A percentile compares a stretch with the other conserved stretches of the same genome.
These are phyloP conservation scores for Chaetomiaceae sp. DNA, from an alignment of 2,329 filamentous ascomycete genomes.

Conservation along the genomic window DNA sequence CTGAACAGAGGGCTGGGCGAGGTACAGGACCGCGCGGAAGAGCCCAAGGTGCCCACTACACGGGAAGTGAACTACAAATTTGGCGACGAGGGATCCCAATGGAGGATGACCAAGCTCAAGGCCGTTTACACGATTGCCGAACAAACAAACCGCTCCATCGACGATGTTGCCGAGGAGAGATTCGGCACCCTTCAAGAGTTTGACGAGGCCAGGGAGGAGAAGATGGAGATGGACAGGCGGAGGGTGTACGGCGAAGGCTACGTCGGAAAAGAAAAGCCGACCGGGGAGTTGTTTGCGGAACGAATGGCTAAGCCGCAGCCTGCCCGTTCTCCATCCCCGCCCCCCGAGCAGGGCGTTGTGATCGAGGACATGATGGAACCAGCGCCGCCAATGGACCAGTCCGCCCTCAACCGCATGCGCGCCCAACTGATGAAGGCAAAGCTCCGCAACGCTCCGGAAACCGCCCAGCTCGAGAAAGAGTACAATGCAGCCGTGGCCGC, in stretches of 20 bases:
- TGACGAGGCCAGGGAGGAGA: constrained; percentile 88
- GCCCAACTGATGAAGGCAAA: constrained; percentile 97
- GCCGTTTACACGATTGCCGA: constrained; percentile 77
- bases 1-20: constrained; percentile 63
- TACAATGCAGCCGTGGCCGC: constrained; percentile 72
- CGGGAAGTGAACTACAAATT: constrained; percentile 75
- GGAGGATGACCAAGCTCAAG: constrained; percentile 94
- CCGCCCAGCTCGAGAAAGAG: constrained; percentile 70
- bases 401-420: constrained; percentile 79
- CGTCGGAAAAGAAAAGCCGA: constrained; percentile 78
- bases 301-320: constrained; percentile 54
- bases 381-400: constrained; percentile 63
- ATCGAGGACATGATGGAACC: constrained; percentile 49
- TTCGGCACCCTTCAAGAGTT: constrained; percentile 80
- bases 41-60: constrained; percentile 49
- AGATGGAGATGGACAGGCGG: constrained; percentile 80
- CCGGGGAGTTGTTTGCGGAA: constrained; percentile 78
- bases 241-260: constrained; percentile 81
- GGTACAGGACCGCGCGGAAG: constrained; percentile 49
- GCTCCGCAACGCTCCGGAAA: constrained; percentile 70
- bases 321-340: constrained; percentile 22
- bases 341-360: constrained; percentile 49
- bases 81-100: constrained; percentile 83
- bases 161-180: constrained; percentile 77
- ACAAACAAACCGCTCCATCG: constrained; percentile 64